Evolutionary conservation across 352 stramenopile species (phyloP).

Genomic region (Phytophthora quininea): DNA sequence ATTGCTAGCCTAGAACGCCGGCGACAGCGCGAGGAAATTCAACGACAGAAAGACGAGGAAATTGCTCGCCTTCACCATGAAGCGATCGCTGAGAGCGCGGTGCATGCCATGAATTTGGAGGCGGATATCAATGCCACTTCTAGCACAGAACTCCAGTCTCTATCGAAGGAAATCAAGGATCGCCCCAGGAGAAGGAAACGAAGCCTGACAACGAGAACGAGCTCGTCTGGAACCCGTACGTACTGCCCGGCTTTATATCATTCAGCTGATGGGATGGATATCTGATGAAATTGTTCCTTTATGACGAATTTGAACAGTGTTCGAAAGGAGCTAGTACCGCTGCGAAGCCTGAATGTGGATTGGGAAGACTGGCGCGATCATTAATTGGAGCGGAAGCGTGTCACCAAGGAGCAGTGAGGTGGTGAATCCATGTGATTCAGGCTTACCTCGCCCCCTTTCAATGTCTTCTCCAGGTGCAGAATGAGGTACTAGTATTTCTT

Average conservation of each 20-base stretch:
- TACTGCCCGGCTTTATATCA: slow-evolving; percentile 2
- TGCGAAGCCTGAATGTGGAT: slow-evolving; percentile 81
- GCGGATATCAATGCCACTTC: slow-evolving; percentile 61
- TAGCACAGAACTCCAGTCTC: slow-evolving; percentile 55
- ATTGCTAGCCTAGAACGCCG: slow-evolving; percentile 57
- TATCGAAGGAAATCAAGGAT: slow-evolving; percentile 65
- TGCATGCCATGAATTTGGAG: slow-evolving; percentile 75
- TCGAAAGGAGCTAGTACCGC: slow-evolving; percentile 73
- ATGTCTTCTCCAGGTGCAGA: too few relatives aligned
- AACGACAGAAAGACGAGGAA: slow-evolving; percentile 71
- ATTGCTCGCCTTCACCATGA: slow-evolving; percentile 72
- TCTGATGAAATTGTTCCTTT: background rate
- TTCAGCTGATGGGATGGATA: background rate
- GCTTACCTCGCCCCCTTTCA: too few relatives aligned
- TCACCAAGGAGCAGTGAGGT: too few relatives aligned
- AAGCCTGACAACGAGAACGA: slow-evolving; percentile 71
- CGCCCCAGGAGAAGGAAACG: slow-evolving; percentile 59
- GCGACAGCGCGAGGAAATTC: slow-evolving; percentile 64
- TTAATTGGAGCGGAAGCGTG: slow-evolving; percentile 18
- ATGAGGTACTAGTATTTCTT: too few relatives aligned
- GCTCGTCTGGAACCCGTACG: slow-evolving; percentile 87
- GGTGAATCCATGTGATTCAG: background rate
- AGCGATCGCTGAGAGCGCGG: slow-evolving; percentile 72
- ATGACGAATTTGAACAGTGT: slow-evolving; percentile 42
- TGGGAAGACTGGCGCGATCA: slow-evolving; percentile 87